phyloP scores from a whole-genome alignment of 139 green algal genomes.

The Chlorella vulgaris region DNA sequence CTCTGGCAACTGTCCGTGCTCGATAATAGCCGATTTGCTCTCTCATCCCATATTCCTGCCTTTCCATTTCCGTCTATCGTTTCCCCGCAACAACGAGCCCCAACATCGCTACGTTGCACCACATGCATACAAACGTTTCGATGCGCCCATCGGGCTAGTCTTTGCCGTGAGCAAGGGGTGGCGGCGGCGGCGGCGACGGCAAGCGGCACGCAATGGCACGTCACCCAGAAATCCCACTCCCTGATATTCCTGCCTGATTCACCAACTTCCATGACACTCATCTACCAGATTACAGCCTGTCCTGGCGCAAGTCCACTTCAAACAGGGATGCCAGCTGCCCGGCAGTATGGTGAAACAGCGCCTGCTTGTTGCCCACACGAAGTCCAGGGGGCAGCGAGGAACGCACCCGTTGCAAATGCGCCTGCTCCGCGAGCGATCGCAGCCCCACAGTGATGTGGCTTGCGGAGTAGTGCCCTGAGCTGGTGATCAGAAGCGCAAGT shows the following conservation, averaged over 20 bases:
- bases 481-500: slow-evolving; percentile 1
- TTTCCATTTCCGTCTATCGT: too few species aligned
- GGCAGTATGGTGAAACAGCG: background rate
- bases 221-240: background rate
- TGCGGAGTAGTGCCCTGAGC: slow-evolving; percentile 8
- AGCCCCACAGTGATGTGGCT: background rate
- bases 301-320: slow-evolving; percentile 17
- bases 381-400: background rate
- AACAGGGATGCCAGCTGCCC: slow-evolving; percentile 12
- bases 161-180: too few species aligned
- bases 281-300: background rate
- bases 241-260: too few species aligned
- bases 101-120: too few species aligned
- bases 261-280: too few species aligned
- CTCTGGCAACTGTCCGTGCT: too few species aligned
- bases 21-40: too few species aligned
- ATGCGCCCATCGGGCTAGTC: too few species aligned
- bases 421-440: slow-evolving; percentile 1
- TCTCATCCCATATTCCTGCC: too few species aligned
- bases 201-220: background rate
- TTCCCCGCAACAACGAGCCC: too few species aligned
- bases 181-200: too few species aligned
- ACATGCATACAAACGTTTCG: too few species aligned
- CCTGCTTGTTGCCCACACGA: slow-evolving; percentile 7
- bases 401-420: slow-evolving; percentile 4